These are phyloP conservation scores for Piper longum DNA, from an alignment of 164 flowering plant species.

Conservation along the genomic window DNA sequence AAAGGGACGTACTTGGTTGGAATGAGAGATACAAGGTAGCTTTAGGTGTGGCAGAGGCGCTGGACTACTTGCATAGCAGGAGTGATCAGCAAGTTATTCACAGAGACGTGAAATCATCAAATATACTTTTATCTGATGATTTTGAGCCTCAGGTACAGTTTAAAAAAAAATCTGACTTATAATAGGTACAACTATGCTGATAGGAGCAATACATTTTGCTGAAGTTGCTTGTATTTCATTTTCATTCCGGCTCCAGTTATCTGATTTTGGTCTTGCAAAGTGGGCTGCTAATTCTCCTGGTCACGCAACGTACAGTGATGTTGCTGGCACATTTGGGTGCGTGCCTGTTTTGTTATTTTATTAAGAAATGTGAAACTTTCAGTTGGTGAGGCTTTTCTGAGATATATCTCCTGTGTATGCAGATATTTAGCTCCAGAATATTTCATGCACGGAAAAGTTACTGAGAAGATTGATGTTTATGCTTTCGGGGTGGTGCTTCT, in stretches of 20 bases:
- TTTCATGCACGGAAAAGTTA: conserved; percentile 87
- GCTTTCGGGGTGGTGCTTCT: conserved; percentile 93
- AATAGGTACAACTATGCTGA: neutral
- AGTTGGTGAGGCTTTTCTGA: conserved; percentile 1
- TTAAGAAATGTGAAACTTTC: neutral
- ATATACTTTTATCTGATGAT: conserved; percentile 73
- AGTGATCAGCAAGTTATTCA: conserved; percentile 62
- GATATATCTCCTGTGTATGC: conserved; percentile 4
- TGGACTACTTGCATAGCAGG: conserved; percentile 58
- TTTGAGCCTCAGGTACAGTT: conserved; percentile 64
- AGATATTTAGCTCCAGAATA: conserved; percentile 98
- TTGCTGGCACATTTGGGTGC: conserved; percentile 94
- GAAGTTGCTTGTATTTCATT: neutral
- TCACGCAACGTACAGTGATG: conserved; percentile 63
- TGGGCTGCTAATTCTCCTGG: conserved; percentile 65
- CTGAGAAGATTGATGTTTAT: conserved; percentile 82
- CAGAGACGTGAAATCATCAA: conserved; percentile 94
- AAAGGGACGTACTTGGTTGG: conserved; percentile 54
- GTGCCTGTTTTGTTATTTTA: conserved; percentile 8
- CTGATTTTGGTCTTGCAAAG: conserved; percentile 90
- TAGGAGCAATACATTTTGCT: neutral
- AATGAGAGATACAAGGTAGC: conserved; percentile 76
- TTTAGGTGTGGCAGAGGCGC: conserved; percentile 80
- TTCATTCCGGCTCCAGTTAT: conserved; percentile 36
- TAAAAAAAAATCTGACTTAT: neutral